These are phyloP conservation scores for Oidiodendron maius DNA, from an alignment of 495 filamentous ascomycete genomes.

Conservation along the genomic window DNA sequence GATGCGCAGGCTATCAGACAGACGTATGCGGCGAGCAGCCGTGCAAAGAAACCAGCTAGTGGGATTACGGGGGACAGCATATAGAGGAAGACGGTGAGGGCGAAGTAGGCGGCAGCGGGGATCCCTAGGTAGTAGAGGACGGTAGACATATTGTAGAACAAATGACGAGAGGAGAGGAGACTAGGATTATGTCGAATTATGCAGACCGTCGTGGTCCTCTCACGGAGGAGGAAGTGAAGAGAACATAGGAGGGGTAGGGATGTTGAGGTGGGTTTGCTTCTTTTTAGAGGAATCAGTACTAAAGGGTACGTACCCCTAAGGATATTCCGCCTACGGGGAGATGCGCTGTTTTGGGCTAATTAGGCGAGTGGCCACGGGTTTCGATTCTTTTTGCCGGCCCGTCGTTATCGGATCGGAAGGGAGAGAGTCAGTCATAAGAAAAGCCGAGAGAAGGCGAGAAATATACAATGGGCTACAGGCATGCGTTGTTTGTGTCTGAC, in stretches of 20 bases:
- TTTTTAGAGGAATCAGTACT: constrained; percentile 3
- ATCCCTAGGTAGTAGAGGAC: constrained; percentile 39
- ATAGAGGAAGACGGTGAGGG: constrained; percentile 54
- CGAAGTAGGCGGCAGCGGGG: constrained; percentile 51
- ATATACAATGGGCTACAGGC: constrained; percentile 2
- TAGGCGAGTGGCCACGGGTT: not conserved
- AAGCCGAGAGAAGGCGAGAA: not conserved
- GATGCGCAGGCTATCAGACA: constrained; percentile 57
- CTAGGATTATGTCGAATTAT: not conserved
- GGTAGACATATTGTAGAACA: constrained; percentile 16
- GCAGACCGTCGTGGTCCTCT: constrained; percentile 10
- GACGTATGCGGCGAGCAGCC: constrained; percentile 65
- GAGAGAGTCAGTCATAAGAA: too few relatives aligned
- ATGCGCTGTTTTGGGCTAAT: not conserved
- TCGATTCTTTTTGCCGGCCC: too few relatives aligned
- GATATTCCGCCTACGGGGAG: not conserved
- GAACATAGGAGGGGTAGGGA: constrained; percentile 9
- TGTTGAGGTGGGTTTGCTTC: not conserved
- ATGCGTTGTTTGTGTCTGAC: too few relatives aligned
- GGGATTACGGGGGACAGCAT: constrained; percentile 49
- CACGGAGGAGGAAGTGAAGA: constrained; percentile 15
- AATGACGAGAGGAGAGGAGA: not conserved
- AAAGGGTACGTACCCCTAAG: too few relatives aligned
- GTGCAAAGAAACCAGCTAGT: constrained; percentile 61
- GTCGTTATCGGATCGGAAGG: too few relatives aligned